phyloP scores from a whole-genome alignment of 129 eudicot genomes.

The Flaveria robusta region DNA sequence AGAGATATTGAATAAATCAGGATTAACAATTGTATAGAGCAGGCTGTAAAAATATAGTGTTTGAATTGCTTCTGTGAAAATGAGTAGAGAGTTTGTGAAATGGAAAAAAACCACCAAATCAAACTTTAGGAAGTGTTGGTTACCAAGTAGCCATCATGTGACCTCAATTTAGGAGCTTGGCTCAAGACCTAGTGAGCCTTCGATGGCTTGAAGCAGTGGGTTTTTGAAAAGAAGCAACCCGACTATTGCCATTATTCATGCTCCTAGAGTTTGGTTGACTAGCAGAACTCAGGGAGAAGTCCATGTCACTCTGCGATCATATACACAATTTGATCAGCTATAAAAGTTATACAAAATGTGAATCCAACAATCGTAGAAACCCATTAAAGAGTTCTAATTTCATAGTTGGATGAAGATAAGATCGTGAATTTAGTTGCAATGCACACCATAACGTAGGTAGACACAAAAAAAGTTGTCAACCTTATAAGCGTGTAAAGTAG shows the following conservation, averaged over 20 bases:
- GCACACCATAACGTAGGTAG: background rate
- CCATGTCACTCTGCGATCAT: slow-evolving; percentile 61
- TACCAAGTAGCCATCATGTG: slow-evolving; percentile 85
- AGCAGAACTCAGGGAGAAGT: slow-evolving; percentile 42
- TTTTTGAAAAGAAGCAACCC: slow-evolving; percentile 42
- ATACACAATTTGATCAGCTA: slow-evolving; percentile 10
- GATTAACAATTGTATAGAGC: background rate
- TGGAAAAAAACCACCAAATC: background rate
- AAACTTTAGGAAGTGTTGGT: slow-evolving; percentile 18
- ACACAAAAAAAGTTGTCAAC: background rate
- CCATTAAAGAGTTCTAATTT: background rate
- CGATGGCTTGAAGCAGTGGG: slow-evolving; percentile 52
- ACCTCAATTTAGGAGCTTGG: slow-evolving; percentile 61
- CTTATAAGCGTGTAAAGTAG: slow-evolving; percentile 9
- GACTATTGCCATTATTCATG: slow-evolving; percentile 37
- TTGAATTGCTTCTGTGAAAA: background rate
- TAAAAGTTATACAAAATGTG: background rate
- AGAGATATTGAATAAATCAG: background rate
- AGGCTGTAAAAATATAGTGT: background rate
- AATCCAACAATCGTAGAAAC: slow-evolving; percentile 13
- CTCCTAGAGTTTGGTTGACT: slow-evolving; percentile 35
- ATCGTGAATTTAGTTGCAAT: background rate
- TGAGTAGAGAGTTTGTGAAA: background rate
- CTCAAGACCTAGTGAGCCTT: slow-evolving; percentile 59
- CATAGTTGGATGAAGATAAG: background rate